phyloP scores from a whole-genome alignment of 306 rosid genomes.

The Pachyrhizus erosus region DNA sequence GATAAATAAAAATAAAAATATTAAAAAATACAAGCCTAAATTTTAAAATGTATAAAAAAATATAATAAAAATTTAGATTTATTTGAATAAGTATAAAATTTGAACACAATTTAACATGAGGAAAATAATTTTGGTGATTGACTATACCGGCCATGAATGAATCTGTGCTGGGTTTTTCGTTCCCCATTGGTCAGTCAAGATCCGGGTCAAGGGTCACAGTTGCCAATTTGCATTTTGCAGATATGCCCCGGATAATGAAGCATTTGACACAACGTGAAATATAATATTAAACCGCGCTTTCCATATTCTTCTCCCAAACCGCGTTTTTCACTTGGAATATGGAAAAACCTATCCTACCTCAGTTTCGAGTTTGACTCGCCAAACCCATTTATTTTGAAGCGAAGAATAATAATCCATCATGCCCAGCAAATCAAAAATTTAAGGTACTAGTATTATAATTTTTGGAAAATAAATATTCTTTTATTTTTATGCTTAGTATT shows the following conservation, averaged over 20 bases:
- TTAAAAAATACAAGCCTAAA: no score
- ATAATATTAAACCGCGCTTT: background rate
- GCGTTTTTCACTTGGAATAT: conserved; percentile 44
- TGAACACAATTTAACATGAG: background rate
- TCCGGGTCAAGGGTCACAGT: background rate
- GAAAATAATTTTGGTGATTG: background rate
- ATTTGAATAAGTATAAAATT: background rate
- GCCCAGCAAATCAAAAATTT: no score
- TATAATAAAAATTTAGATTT: no score
- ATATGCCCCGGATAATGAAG: background rate
- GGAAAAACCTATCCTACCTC: conserved; percentile 30
- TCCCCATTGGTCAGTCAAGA: background rate
- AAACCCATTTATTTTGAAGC: background rate
- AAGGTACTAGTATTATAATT: no score
- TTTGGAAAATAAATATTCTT: no score
- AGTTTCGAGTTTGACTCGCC: conserved; percentile 46
- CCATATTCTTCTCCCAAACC: conserved; percentile 19
- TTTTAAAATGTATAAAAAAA: no score
- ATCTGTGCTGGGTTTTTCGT: background rate
- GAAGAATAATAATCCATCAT: background rate
- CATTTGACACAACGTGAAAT: background rate
- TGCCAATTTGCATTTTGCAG: background rate
- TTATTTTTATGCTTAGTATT: no score
- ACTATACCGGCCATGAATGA: conserved; percentile 30
- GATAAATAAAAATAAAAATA: no score